phyloP scores from a whole-genome alignment of 2,329 filamentous ascomycete species.

The Venturia nashicola region DNA sequence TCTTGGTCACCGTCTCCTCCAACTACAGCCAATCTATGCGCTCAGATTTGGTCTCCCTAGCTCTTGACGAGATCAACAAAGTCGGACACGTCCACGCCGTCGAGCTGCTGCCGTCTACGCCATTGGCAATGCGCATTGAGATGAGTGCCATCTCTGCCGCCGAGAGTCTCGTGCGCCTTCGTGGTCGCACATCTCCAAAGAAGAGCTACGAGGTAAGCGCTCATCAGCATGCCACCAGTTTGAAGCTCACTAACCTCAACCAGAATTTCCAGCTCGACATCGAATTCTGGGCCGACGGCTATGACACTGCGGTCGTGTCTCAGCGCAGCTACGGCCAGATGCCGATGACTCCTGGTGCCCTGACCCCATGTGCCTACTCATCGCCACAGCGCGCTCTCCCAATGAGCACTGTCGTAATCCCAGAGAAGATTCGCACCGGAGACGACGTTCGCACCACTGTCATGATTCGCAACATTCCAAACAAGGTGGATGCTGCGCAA shows the following conservation, averaged over 20 bases:
- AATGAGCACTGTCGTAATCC: not conserved
- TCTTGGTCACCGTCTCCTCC: not conserved
- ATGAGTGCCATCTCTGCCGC: not conserved
- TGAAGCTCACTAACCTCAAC: not conserved
- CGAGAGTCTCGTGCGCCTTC: not conserved
- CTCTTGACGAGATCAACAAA: not conserved
- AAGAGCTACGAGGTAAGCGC: not conserved
- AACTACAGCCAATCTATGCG: not conserved
- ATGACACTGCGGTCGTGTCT: not conserved
- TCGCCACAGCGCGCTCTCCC: not conserved
- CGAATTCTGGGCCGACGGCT: not conserved
- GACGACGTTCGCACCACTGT: constrained; percentile 46
- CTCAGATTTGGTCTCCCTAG: not conserved
- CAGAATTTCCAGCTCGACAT: not conserved
- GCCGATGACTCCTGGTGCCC: not conserved
- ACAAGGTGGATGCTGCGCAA: constrained; percentile 59
- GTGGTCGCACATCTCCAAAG: not conserved
- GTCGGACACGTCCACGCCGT: not conserved
- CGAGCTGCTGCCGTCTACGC: not conserved
- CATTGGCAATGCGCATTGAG: constrained; percentile 4
- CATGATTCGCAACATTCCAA: constrained; percentile 91
- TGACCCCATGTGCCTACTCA: not conserved
- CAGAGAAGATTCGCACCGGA: constrained; percentile 19
- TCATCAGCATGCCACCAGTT: not conserved
- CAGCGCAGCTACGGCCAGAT: not conserved